Evolutionary conservation across 1,139 yeast species (phyloP), one percentile per base, ranked within the genome.

Genomic region (Suhomyces chickasaworum): DNA sequence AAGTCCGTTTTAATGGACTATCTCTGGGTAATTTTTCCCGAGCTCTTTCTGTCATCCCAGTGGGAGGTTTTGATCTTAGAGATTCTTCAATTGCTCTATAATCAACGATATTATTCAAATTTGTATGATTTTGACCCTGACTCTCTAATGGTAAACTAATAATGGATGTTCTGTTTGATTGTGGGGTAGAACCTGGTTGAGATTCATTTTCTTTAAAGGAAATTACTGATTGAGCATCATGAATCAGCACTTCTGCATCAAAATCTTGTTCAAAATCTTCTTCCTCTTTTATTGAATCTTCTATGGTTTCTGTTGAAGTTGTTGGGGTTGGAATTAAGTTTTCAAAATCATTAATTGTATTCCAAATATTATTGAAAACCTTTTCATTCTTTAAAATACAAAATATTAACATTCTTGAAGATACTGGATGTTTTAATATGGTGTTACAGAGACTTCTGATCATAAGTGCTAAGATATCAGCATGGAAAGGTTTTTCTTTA

Each of bases 31-130:
- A 63, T 56, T 87, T 88, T n/a, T 82, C 81, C 44, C 77, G 78
- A 0, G 83, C 81, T 48, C 70, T 78, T 15, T 64, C 63, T 0
- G 89, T 79, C 84, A 86, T 78, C 2, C 91, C 91, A 1, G 75
- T 63, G 1, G 89, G 90, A 34, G 66, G 73, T 18, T 58, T 66
- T 16, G 80, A 78, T 44, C 74, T 58, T 31, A 75, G 56, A 0
- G 75, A 63, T 10, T 59, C 60, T 22, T 64, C 67, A 10, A 69
- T 58, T 12, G 59, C 66, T 33, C 53, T 54, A 4, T 63, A 56
- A 15, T 47, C 45, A 27, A 30, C 38, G 7, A 13, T 18, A 12
- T 21, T n/a, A n/a, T n/a, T n/a, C n/a, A n/a, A n/a, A n/a, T n/a
- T 34, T 7, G 39, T 31, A 10, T 20, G 18, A 12, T 27, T 15